Conservation (phyloP, 2,329 filamentous ascomycete genomes). For the Emergomyces pasteurianus region DNA sequence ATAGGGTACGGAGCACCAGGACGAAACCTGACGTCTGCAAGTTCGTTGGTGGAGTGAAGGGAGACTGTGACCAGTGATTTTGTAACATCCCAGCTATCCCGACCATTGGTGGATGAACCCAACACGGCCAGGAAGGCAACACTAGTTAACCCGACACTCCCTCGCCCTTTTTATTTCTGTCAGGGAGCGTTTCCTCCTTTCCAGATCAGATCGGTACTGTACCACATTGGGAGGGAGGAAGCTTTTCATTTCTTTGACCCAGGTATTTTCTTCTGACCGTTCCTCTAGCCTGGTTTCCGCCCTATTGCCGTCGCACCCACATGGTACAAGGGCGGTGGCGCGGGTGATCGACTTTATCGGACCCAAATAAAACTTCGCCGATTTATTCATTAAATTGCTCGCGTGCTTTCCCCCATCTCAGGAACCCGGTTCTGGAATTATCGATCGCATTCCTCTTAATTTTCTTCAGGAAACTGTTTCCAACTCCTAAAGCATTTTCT, state of each 20-base stretch:
- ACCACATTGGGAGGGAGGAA: neutral
- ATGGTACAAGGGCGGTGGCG: constrained; percentile 4
- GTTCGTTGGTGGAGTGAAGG: constrained; percentile 1
- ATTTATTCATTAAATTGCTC: neutral
- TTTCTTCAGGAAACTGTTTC: neutral
- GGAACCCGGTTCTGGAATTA: neutral
- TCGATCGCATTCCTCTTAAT: neutral
- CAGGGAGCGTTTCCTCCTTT: neutral
- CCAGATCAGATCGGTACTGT: constrained; percentile 2
- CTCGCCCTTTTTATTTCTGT: neutral
- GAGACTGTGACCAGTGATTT: neutral
- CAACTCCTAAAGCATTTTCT: neutral
- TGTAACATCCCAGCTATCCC: neutral
- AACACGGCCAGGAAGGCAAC: neutral
- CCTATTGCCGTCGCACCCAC: constrained; percentile 1
- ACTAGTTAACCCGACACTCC: constrained; percentile 1
- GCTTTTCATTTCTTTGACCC: constrained; percentile 2
- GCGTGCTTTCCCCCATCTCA: neutral
- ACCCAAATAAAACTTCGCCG: neutral
- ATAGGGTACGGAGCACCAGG: neutral
- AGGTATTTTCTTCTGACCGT: neutral
- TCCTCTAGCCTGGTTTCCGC: neutral
- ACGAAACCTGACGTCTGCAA: neutral
- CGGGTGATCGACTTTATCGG: neutral
- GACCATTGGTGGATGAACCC: neutral